phyloP scores from a whole-genome alignment of 2,329 filamentous ascomycete species.

The Drechmeria coniospora region DNA sequence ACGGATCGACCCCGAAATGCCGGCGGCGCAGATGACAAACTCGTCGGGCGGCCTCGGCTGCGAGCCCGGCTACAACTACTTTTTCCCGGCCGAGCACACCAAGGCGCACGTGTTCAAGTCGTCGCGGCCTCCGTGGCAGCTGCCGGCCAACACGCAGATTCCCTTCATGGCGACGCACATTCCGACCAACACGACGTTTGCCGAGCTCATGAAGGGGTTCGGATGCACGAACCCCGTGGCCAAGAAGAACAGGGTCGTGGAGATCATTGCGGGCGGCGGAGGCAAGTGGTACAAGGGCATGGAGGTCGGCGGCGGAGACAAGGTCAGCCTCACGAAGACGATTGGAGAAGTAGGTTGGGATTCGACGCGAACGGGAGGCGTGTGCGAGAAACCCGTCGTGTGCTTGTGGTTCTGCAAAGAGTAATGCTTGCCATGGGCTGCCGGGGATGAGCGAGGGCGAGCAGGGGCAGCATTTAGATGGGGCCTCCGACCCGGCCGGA shows the following conservation, averaged over 20 bases:
- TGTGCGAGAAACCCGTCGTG: slow-evolving; percentile 36
- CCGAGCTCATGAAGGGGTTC: slow-evolving; percentile 41
- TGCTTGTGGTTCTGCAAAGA: slow-evolving; percentile 44
- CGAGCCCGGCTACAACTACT: slow-evolving; percentile 48
- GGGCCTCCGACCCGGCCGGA: too few relatives aligned
- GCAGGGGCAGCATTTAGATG: too few relatives aligned
- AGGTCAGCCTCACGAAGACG: slow-evolving; percentile 29
- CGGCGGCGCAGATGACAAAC: slow-evolving; percentile 40
- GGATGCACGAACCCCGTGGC: slow-evolving; percentile 35
- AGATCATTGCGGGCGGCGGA: slow-evolving; percentile 37
- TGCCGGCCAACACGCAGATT: slow-evolving; percentile 24
- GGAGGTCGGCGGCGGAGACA: slow-evolving; percentile 33
- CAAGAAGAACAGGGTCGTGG: slow-evolving; percentile 41
- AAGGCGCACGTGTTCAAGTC: slow-evolving; percentile 44
- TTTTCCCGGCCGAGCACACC: slow-evolving; percentile 41
- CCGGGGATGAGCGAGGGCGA: neutral
- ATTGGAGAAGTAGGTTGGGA: slow-evolving; percentile 47
- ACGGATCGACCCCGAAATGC: slow-evolving; percentile 26
- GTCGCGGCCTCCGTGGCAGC: slow-evolving; percentile 35
- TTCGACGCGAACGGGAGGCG: slow-evolving; percentile 27
- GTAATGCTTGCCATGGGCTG: slow-evolving; percentile 10
- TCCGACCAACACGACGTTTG: slow-evolving; percentile 35
- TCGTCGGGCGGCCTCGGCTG: slow-evolving; percentile 40
- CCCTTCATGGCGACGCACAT: slow-evolving; percentile 35
- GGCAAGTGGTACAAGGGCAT: slow-evolving; percentile 45